Percentiles rank a stretch among this genome's conserved stretches.
Conservation (phyloP, 2,329 filamentous ascomycete species). For the Verticillium klebahnii region DNA sequence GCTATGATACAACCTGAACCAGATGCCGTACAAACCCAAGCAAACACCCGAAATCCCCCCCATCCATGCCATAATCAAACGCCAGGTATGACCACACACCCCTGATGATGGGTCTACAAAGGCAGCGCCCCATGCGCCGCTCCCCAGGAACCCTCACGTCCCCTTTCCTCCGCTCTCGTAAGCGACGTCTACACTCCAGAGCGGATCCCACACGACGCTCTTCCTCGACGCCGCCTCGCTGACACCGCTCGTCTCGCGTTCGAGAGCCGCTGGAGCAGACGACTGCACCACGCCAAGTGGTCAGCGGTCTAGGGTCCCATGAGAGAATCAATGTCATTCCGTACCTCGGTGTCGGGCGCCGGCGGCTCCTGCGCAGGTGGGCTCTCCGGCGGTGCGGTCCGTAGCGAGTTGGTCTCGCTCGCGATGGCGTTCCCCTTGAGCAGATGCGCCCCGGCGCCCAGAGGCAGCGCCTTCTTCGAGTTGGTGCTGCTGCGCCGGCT, state of each 20-base stretch:
- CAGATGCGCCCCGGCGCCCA: constrained; percentile 33
- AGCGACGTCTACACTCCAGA: constrained; percentile 58
- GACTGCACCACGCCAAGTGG: constrained; percentile 18
- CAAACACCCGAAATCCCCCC: not conserved
- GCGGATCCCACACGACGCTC: constrained; percentile 56
- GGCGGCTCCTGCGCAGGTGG: constrained; percentile 24
- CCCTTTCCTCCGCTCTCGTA: constrained; percentile 37
- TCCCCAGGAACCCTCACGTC: not conserved
- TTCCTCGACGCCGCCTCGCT: constrained; percentile 35
- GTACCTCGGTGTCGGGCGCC: constrained; percentile 41
- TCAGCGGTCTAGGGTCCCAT: constrained; percentile 40
- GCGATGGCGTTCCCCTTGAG: constrained; percentile 48
- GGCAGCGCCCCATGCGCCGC: not conserved
- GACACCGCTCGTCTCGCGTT: constrained; percentile 32
- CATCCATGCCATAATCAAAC: not conserved
- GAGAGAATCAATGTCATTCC: constrained; percentile 43
- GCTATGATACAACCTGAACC: not conserved
- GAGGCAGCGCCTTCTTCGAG: constrained; percentile 70
- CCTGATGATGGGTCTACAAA: not conserved
- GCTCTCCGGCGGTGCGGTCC: constrained; percentile 41
- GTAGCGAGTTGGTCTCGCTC: constrained; percentile 56
- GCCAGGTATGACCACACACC: not conserved
- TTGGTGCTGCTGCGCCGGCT: constrained; percentile 84
- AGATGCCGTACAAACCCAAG: not conserved
- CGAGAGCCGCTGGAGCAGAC: constrained; percentile 13